These are phyloP conservation scores for Pholiota adiposa DNA, from an alignment of 1,284 basidiomycete genomes.

Conservation along the genomic window DNA sequence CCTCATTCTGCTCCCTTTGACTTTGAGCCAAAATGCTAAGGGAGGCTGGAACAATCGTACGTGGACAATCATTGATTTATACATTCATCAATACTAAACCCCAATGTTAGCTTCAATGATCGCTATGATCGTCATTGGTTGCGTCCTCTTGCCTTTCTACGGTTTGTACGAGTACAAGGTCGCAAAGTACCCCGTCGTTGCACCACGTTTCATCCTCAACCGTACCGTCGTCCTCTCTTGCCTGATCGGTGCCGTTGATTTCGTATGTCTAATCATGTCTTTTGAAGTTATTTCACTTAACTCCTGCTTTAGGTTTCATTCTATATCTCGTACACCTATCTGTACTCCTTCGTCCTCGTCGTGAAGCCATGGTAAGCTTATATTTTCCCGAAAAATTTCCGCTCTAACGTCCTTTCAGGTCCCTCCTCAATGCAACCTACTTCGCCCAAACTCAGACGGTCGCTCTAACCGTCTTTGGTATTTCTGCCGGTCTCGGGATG, in stretches of 20 bases:
- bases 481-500: conserved; percentile 62
- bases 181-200: conserved; percentile 56
- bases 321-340: conserved; percentile 63
- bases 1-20: conserved; percentile 72
- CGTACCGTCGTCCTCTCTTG: conserved; percentile 62
- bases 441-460: conserved; percentile 62
- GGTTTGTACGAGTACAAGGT: conserved; percentile 53
- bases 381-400: background rate
- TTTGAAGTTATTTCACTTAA: background rate
- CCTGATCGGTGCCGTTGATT: conserved; percentile 74
- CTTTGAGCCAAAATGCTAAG: conserved; percentile 50
- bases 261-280: conserved; percentile 44
- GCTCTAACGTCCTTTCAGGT: conserved; percentile 35
- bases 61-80: background rate
- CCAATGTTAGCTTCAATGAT: conserved; percentile 52
- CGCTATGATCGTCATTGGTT: conserved; percentile 57
- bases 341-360: conserved; percentile 64
- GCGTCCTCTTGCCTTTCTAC: conserved; percentile 47
- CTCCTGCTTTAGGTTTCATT: conserved; percentile 53
- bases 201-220: conserved; percentile 61
- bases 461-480: conserved; percentile 67
- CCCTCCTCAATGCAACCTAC: conserved; percentile 54
- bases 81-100: background rate
- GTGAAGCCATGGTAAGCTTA: conserved; percentile 57
- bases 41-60: conserved; percentile 51